Evolutionary conservation across 129 eudicot genomes (phyloP), one percentile per base, ranked within the genome.

Genomic region (Centaurea solstitialis): DNA sequence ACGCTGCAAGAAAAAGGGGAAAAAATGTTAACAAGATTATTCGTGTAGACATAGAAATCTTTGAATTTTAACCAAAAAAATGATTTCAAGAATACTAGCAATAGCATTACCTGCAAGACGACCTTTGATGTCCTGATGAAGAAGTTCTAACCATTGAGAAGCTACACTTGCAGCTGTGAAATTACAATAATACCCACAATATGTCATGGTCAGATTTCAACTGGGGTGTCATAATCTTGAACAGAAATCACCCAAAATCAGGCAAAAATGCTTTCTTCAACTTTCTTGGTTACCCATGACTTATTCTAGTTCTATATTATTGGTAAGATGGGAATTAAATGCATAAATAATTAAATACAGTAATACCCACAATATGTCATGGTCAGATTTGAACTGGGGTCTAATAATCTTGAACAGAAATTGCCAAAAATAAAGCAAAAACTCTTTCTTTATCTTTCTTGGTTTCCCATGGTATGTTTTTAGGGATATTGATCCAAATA

Each of bases 101-200:
- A 9, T 21, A 43, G 7, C 12, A 20, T 24, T 68, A 92, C 99
- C 99, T 73, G 94, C 90, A 81, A 95, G 93, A 71, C 97, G 97
- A 9, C 98, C 99, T 85, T 85, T 93, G 45, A 90, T 89, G 85
- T 95, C 99, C 79, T 86, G 99, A 75, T 80, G 88, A 73, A 92
- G 90, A 85, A 95, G 94, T 79, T 92, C 97, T 83, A 95, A 81
- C 99, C 99, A 95, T 74, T 91, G 97, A 33, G 94, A 90, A 76
- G 99, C 98, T 50, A 92, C 94, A 85, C 80, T 87, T 35, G 99
- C 97, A 88, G 94, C 99, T 95, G 94, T 76, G 80, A 72, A 76
- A 73, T 15, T 22, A 76, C 74, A 82, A 75, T 6, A 5, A 50
- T 68, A 68, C 45, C 41, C 76, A 33, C 17, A 21, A 67, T 17